A percentile compares a stretch with the other conserved stretches of the same genome.
Evolutionary conservation across 139 green algal species (phyloP).

Genomic region (Chara braunii): DNA sequence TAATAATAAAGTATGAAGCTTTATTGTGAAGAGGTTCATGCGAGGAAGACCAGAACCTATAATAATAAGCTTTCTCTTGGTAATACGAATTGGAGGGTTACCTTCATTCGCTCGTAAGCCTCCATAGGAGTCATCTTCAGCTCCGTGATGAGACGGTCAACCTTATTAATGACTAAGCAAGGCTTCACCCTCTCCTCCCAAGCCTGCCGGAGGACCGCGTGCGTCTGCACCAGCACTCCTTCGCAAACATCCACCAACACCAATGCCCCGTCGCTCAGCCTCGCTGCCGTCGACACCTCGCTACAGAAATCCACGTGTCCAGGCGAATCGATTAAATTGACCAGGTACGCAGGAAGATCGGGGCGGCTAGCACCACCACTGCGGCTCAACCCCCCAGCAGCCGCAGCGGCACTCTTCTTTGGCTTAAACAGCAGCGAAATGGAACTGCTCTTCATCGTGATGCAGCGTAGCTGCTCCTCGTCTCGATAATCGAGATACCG

Average conservation of each 20-base stretch:
- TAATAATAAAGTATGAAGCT: too few relatives aligned
- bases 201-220: conserved; percentile 84
- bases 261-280: conserved; percentile 85
- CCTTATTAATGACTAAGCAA: conserved; percentile 94
- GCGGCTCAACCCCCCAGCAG: neutral
- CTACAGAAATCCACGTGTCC: conserved; percentile 98
- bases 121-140: conserved; percentile 61
- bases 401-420: neutral
- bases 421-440: conserved; percentile 78
- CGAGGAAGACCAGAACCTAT: too few relatives aligned
- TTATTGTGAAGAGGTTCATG: too few relatives aligned
- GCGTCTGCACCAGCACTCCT: conserved; percentile 98
- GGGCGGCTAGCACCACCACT: neutral
- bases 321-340: conserved; percentile 97
- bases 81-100: neutral
- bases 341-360: conserved; percentile 48
- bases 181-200: conserved; percentile 80
- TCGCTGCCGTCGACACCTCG: conserved; percentile 78
- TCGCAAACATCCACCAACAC: conserved; percentile 95
- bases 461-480: conserved; percentile 84
- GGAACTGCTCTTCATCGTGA: conserved; percentile 96
- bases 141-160: conserved; percentile 90
- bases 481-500: conserved; percentile 89
- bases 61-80: neutral
- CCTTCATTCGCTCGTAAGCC: conserved; percentile 64